Conservation (phyloP, 352 stramenopile species). For the Globisporangium solare region DNA sequence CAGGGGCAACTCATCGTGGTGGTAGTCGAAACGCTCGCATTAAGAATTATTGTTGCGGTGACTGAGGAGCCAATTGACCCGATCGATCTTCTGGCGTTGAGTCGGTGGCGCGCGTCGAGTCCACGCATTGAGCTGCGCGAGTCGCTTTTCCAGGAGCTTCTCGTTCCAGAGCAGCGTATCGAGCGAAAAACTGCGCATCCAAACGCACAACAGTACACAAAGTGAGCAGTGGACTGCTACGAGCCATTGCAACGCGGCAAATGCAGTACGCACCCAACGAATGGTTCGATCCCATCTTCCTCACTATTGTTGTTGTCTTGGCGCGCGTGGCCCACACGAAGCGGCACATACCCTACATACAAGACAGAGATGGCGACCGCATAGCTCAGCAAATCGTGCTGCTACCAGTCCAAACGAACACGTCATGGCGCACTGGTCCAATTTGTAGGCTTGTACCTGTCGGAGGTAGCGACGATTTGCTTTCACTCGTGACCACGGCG, state of each 20-base stretch:
- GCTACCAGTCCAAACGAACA: neutral
- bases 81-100: conserved; percentile 54
- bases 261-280: conserved; percentile 24
- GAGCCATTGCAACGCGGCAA: neutral
- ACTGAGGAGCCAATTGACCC: conserved; percentile 69
- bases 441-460: conserved; percentile 24
- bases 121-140: conserved; percentile 63
- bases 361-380: neutral
- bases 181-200: conserved; percentile 46
- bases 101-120: conserved; percentile 45
- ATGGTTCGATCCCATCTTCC: conserved; percentile 19
- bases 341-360: conserved; percentile 46
- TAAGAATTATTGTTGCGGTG: conserved; percentile 28
- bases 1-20: no score
- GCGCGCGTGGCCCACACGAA: conserved; percentile 43
- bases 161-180: conserved; percentile 71
- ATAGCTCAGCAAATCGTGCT: neutral
- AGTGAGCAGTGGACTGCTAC: neutral
- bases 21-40: no score
- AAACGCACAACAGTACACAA: neutral
- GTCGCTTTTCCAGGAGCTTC: conserved; percentile 53
- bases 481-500: conserved; percentile 49
- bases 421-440: neutral
- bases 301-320: conserved; percentile 14
- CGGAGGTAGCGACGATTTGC: conserved; percentile 45